phyloP scores from a whole-genome alignment of 148 eudicot genomes.

The Pharnaceum exiguum region DNA sequence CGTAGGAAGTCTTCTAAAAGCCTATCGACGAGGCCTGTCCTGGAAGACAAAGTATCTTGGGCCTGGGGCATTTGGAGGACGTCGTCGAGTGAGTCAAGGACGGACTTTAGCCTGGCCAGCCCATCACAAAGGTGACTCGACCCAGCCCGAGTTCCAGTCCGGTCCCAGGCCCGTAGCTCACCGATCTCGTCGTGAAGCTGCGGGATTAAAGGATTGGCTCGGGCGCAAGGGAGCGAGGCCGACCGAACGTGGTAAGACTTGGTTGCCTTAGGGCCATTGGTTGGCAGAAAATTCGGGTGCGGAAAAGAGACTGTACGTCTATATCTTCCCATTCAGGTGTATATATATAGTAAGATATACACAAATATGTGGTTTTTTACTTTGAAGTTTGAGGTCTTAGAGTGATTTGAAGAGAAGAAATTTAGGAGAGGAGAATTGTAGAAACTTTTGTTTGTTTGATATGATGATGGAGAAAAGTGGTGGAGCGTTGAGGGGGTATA shows the following conservation, averaged over 20 bases:
- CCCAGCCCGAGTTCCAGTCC: conserved; percentile 7
- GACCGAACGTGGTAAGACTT: conserved; percentile 65
- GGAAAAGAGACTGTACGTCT: conserved; percentile 82
- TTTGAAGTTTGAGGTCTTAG: no score
- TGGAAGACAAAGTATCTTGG: conserved; percentile 45
- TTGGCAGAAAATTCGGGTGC: conserved; percentile 28
- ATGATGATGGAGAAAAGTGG: background rate
- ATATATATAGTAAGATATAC: no score
- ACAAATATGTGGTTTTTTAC: no score
- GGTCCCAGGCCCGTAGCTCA: conserved; percentile 39
- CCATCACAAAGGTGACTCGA: conserved; percentile 37
- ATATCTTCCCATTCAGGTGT: conserved; percentile 40
- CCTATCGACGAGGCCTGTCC: conserved; percentile 40
- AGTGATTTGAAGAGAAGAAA: background rate
- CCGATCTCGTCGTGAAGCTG: conserved; percentile 48
- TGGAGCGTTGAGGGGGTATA: background rate
- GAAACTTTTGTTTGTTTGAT: background rate
- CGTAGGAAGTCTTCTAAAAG: conserved; percentile 64
- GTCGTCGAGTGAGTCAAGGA: conserved; percentile 67
- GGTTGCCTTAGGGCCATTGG: conserved; percentile 28
- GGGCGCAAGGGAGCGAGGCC: conserved; percentile 60
- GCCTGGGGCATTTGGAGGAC: conserved; percentile 65
- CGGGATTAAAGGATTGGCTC: conserved; percentile 59
- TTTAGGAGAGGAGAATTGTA: background rate
- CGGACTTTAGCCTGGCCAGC: conserved; percentile 35